Evolutionary conservation across 257 asterid genomes (phyloP).

Genomic region (Ocimum tenuiflorum): DNA sequence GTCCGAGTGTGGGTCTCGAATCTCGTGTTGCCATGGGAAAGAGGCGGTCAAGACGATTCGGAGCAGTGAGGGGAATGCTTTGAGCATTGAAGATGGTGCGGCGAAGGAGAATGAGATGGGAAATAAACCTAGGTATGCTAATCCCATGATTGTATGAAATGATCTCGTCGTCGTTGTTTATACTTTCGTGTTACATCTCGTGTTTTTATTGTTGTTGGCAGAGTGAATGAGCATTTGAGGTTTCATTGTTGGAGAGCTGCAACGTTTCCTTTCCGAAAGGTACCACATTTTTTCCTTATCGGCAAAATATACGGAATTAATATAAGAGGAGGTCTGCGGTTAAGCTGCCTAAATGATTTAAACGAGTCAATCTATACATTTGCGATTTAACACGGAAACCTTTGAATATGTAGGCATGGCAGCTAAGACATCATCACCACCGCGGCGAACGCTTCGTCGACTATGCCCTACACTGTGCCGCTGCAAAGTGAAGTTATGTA

Average conservation of each 20-base stretch:
- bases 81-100: not conserved
- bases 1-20: not conserved
- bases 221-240: slow-evolving; percentile 28
- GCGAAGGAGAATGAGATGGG: slow-evolving; percentile 4
- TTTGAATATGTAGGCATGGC: slow-evolving; percentile 39
- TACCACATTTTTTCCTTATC: not conserved
- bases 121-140: slow-evolving; percentile 29
- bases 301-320: too few relatives aligned
- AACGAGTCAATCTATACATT: too few relatives aligned
- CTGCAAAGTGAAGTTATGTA: slow-evolving; percentile 13
- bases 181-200: not conserved
- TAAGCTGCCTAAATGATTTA: not conserved
- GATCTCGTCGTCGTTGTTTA: too few relatives aligned
- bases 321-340: too few relatives aligned
- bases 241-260: slow-evolving; percentile 49
- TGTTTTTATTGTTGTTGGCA: slow-evolving; percentile 12
- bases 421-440: slow-evolving; percentile 28
- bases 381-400: too few relatives aligned
- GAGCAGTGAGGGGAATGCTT: not conserved
- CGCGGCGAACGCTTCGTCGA: slow-evolving; percentile 26
- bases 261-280: slow-evolving; percentile 50
- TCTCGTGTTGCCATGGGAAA: not conserved
- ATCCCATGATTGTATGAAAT: not conserved
- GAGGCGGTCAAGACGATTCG: not conserved
- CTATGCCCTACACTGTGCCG: slow-evolving; percentile 31